Evolutionary conservation across 1,284 basidiomycete species (phyloP).

Genomic region (Cryptococcus sp.): DNA sequence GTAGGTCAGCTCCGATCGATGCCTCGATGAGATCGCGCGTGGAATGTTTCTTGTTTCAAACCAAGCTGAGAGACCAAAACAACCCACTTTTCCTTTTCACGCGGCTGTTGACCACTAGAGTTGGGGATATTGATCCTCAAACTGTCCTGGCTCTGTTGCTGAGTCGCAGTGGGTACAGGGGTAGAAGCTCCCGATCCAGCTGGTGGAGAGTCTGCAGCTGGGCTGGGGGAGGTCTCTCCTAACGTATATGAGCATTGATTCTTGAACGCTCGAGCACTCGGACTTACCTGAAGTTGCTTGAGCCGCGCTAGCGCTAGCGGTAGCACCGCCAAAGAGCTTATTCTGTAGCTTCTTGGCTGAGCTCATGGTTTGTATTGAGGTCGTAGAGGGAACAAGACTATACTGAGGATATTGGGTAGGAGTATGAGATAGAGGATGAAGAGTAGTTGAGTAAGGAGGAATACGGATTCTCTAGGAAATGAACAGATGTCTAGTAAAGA

Average conservation of each 20-base stretch:
- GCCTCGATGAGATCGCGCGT: too few relatives aligned
- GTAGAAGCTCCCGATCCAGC: slow-evolving; percentile 24
- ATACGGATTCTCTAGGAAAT: too few relatives aligned
- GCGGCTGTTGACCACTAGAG: slow-evolving; percentile 45
- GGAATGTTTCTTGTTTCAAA: background rate
- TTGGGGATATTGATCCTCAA: slow-evolving; percentile 79
- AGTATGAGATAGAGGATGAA: too few relatives aligned
- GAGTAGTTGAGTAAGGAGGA: too few relatives aligned
- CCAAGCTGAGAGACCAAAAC: background rate
- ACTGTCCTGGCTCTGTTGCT: slow-evolving; percentile 7
- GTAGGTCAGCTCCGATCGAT: slow-evolving; percentile 6
- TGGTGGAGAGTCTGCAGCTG: slow-evolving; percentile 7
- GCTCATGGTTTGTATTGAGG: slow-evolving; percentile 17
- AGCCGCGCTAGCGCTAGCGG: slow-evolving; percentile 1
- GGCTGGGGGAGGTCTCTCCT: too few relatives aligned
- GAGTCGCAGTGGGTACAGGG: slow-evolving; percentile 30
- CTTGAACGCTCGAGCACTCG: too few relatives aligned
- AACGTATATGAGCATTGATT: too few relatives aligned
- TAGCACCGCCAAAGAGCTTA: slow-evolving; percentile 62
- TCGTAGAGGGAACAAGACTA: too few relatives aligned
- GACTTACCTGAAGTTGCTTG: slow-evolving; percentile 1
- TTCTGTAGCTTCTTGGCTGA: slow-evolving; percentile 64
- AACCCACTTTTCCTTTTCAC: slow-evolving; percentile 40
- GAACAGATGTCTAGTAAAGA: too few relatives aligned
- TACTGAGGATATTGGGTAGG: too few relatives aligned